A percentile compares a stretch with the other conserved stretches of the same genome.
phyloP scores from a whole-genome alignment of 306 rosid genomes.

The Alnus glutinosa region DNA sequence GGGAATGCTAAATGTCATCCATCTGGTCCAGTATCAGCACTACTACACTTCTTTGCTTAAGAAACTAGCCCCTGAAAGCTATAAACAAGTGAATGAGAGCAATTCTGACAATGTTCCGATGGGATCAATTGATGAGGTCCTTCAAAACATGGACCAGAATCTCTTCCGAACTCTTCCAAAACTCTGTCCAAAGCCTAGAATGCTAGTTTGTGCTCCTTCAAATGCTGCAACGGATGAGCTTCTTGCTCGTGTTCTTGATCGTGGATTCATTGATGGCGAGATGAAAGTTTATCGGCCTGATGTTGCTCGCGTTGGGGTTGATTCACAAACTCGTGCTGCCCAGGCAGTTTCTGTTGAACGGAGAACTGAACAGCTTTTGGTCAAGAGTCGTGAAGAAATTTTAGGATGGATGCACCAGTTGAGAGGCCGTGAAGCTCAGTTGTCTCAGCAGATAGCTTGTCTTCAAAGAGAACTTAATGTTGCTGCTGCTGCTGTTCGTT shows the following conservation, averaged over 20 bases:
- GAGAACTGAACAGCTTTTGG: constrained; percentile 94
- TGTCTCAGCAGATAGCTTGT: constrained; percentile 64
- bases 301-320: constrained; percentile 98
- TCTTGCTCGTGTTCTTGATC: constrained; percentile 95
- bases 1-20: constrained; percentile 99
- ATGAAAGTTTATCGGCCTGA: constrained; percentile 99
- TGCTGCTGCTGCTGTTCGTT: constrained; percentile 82
- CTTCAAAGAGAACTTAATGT: constrained; percentile 92
- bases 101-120: constrained; percentile 58
- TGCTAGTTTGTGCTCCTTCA: constrained; percentile 98
- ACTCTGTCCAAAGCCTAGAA: constrained; percentile 94
- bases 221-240: constrained; percentile 99
- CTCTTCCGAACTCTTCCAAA: constrained; percentile 92
- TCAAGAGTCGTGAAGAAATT: constrained; percentile 80
- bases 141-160: constrained; percentile 96
- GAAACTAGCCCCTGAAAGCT: constrained; percentile 98
- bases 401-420: constrained; percentile 93
- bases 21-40: constrained; percentile 97
- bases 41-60: constrained; percentile 95
- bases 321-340: constrained; percentile 98
- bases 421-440: constrained; percentile 72
- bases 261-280: constrained; percentile 98
- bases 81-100: constrained; percentile 83
- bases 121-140: constrained; percentile 97
- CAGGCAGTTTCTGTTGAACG: constrained; percentile 99